Evolutionary conservation across 2,329 filamentous ascomycete genomes (phyloP), one percentile per base, ranked within the genome.

Genomic region (Colletotrichum euphorbiae): DNA sequence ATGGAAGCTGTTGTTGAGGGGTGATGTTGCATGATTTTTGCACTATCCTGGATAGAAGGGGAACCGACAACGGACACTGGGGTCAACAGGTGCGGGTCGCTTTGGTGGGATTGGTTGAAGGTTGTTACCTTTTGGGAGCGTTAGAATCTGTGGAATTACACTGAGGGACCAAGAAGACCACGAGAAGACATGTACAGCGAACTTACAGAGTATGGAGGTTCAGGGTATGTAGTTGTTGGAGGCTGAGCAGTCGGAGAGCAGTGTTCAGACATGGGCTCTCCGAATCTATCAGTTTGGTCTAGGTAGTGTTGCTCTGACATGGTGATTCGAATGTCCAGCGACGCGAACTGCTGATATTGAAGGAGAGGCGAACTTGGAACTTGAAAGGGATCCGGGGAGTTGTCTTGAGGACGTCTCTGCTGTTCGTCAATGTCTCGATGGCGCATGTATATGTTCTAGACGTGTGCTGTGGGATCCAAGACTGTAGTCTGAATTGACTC

Each of bases 1-100:
- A 73, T 76, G 33, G 79, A 72, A 38, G 75, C 75, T 19, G 75
- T 74, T 42, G 77, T 75, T n/a, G 79, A 78, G 15, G 72, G 80
- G 69, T 83, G 84, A 31, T 78, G 75, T 65, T 77, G 75, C 72
- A 79, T 76, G 55, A 80, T 76, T 71, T 84, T 84, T 61, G 76
- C 75, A 58, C 77, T 78, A 62, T 85, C 82, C 60, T 80, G 78
- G 48, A 85, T 72, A 55, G 82, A 81, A 60, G 85, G 85, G 36
- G 85, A 87, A 31, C 77, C 80, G 62, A 79, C 78, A 54, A 78
- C 78, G 52, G 85, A 86, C n/a, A 82, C 81, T 28, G 85, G 85
- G n/a, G 85, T 86, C 55, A 85, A 76, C 62, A 87, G 77, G 50
- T 77, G 79, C 42, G 80, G 74, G 70, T 85, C 83, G 76, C 79